These are phyloP conservation scores for Nannizziopsis arthrosporioides DNA, from an alignment of 2,329 filamentous ascomycete genomes.

Conservation along the genomic window DNA sequence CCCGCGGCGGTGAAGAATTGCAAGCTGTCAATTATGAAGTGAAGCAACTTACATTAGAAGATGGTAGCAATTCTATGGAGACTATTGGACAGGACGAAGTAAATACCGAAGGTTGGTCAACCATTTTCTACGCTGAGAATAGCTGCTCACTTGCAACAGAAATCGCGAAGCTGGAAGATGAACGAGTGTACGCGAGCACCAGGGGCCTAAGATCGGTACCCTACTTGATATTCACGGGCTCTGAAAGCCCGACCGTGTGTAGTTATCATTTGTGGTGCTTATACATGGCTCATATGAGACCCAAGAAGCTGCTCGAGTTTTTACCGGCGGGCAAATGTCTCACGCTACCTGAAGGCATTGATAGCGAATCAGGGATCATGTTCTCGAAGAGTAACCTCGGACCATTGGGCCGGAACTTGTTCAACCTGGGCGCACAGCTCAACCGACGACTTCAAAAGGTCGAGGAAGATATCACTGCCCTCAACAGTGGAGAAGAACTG, in stretches of 20 bases:
- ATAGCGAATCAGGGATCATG: conserved; percentile 21
- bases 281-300: conserved; percentile 20
- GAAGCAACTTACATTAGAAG: neutral
- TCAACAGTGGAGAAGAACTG: neutral
- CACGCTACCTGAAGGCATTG: conserved; percentile 15
- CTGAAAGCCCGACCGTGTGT: conserved; percentile 18
- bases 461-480: conserved; percentile 3
- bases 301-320: conserved; percentile 22
- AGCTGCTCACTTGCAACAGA: neutral
- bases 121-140: neutral
- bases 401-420: conserved; percentile 15
- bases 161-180: conserved; percentile 12
- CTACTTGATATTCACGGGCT: conserved; percentile 23
- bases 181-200: conserved; percentile 23
- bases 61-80: neutral
- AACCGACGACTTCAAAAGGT: neutral
- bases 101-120: neutral
- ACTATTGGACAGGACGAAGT: neutral
- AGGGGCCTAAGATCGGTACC: conserved; percentile 28
- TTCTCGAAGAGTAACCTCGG: conserved; percentile 22
- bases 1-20: conserved; percentile 15
- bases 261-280: conserved; percentile 24
- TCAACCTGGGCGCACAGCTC: conserved; percentile 13
- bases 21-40: neutral
- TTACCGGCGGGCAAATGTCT: conserved; percentile 22